Conservation (phyloP, 805 yeast genomes). For the Candida sakaeoensis region DNA sequence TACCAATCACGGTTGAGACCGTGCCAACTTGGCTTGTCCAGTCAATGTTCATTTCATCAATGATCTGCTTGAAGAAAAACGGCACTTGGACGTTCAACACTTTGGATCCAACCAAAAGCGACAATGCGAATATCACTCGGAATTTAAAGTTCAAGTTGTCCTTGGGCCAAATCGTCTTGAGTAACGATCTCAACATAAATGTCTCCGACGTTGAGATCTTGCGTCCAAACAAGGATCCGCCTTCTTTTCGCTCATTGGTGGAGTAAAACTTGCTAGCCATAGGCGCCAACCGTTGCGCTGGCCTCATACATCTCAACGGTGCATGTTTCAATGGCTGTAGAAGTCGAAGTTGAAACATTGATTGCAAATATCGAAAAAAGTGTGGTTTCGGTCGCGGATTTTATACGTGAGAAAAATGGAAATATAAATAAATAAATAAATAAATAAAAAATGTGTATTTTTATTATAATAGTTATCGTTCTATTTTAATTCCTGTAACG, state of each 20-base stretch:
- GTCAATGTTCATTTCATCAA: conserved; percentile 90
- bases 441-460: not conserved
- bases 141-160: conserved; percentile 60
- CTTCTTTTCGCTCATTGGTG: not conserved
- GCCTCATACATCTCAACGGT: conserved; percentile 1
- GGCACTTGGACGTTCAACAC: conserved; percentile 93
- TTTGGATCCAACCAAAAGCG: conserved; percentile 75
- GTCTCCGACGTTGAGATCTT: conserved; percentile 39
- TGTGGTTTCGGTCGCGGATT: conserved; percentile 4
- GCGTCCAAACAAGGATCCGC: conserved; percentile 15
- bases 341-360: conserved; percentile 7
- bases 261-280: too few species aligned
- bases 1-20: conserved; percentile 60
- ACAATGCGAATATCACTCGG: conserved; percentile 73
- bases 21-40: conserved; percentile 66
- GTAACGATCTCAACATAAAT: conserved; percentile 58
- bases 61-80: conserved; percentile 78
- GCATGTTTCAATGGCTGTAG: not conserved
- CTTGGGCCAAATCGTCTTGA: conserved; percentile 80
- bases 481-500: conserved; percentile 20
- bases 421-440: not conserved
- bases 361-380: conserved; percentile 5
- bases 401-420: not conserved
- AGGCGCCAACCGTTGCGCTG: not conserved
- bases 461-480: not conserved